Percentiles rank a stretch among this genome's conserved stretches.
Conservation (phyloP, 2,329 filamentous ascomycete genomes). For the Alternaria postmessia region DNA sequence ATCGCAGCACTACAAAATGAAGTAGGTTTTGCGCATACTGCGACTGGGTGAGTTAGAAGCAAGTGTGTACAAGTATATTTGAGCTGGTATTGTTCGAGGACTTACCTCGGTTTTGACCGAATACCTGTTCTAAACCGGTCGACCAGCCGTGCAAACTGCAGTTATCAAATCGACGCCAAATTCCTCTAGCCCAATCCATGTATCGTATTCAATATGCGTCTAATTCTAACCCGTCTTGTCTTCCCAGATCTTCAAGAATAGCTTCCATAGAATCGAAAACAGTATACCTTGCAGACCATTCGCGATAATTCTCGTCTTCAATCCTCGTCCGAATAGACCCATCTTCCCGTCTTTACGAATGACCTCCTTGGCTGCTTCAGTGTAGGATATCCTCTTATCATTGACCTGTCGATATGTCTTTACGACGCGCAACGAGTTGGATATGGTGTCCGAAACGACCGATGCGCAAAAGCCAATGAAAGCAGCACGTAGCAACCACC, state of each 20-base stretch:
- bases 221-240: slow-evolving; percentile 15
- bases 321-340: slow-evolving; percentile 36
- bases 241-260: slow-evolving; percentile 40
- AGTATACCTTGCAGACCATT: slow-evolving; percentile 42
- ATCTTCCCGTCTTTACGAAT: slow-evolving; percentile 35
- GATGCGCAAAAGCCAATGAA: slow-evolving; percentile 44
- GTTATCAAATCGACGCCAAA: background rate
- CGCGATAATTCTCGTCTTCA: slow-evolving; percentile 42
- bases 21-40: background rate
- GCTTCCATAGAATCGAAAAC: slow-evolving; percentile 43
- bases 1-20: background rate
- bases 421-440: slow-evolving; percentile 39
- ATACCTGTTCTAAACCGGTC: background rate
- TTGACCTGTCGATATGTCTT: slow-evolving; percentile 45
- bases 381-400: slow-evolving; percentile 36
- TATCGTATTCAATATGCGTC: background rate
- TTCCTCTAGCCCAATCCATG: background rate
- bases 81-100: background rate
- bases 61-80: background rate
- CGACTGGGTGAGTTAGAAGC: background rate
- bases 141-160: background rate
- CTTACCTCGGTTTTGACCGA: background rate
- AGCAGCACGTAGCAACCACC: slow-evolving; percentile 38
- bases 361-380: slow-evolving; percentile 35
- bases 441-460: slow-evolving; percentile 38